Evolutionary conservation across 2,329 filamentous ascomycete species (phyloP), one percentile per base, ranked within the genome.

Genomic region (Fusarium avenaceum): DNA sequence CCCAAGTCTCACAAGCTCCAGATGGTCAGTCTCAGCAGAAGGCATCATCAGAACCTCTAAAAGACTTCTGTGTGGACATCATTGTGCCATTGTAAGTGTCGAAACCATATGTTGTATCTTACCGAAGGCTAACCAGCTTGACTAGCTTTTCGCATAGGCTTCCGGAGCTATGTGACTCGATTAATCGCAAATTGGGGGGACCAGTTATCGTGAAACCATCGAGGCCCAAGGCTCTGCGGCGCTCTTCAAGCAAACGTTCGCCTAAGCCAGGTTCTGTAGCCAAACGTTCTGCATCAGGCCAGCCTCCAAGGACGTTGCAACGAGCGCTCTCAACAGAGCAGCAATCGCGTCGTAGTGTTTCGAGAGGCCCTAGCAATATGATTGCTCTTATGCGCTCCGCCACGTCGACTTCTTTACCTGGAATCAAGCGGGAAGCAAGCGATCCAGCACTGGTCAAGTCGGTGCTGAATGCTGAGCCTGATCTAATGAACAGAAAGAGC

Each of bases 11-110:
- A 4, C 75, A 75, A 7, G 70, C 76, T 2, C 65, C 67, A 4
- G 79, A 80, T 42, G 76, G 77, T 4, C 79, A 78, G 56, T 77
- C 75, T 55, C 76, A 78, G 46, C 80, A 81, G 58, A 81, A 79
- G 57, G 68, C 78, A 58, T 80, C 83, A 20, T 81, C 83, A 1
- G 92, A 94, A 73, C 87, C 90, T 8, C 80, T 94, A 8, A 88
- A 86, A 66, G 90, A 91, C 75, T 96, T 95, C 75, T 95, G 92
- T 74, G 84, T 92, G 17, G 92, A 96, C 74, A 90, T 96, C 40
- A 89, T 96, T 70, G 82, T 93, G 44, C 92, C 92, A 33, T 95
- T 95, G 87, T 90, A 81, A 84, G 88, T 79, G 20, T 42, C 35
- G 38, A 22, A 30, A 14, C n/a, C 9, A 30, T 33, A 7, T 10